Conservation (phyloP, 306 rosid genomes). For the Potentilla sterilis region DNA sequence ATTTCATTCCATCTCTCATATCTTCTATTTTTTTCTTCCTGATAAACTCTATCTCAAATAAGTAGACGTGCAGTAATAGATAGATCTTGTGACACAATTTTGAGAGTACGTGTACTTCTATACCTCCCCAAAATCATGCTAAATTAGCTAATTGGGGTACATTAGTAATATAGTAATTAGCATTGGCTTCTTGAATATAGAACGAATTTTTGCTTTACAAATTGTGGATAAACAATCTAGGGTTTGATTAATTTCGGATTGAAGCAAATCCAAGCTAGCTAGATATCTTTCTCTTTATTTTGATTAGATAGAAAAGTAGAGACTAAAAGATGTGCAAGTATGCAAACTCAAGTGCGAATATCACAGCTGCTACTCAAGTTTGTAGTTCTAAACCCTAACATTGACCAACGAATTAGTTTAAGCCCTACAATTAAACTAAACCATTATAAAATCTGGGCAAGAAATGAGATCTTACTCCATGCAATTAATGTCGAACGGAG, state of each 20-base stretch:
- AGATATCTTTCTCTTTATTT: too few relatives aligned
- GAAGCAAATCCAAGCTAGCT: neutral
- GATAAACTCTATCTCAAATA: too few relatives aligned
- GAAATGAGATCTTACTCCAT: neutral
- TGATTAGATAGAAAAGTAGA: too few relatives aligned
- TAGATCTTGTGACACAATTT: neutral
- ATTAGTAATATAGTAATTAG: too few relatives aligned
- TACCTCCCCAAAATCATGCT: neutral
- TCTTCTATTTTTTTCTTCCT: too few relatives aligned
- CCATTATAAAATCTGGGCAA: neutral
- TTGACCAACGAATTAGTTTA: neutral
- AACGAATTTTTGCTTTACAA: too few relatives aligned
- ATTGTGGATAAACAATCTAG: neutral
- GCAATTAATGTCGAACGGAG: neutral
- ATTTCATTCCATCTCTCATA: too few relatives aligned
- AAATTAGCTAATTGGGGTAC: too few relatives aligned
- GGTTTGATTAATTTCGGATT: too few relatives aligned
- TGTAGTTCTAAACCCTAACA: neutral
- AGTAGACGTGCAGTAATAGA: too few relatives aligned
- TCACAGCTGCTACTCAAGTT: neutral
- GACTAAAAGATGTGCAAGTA: too few relatives aligned
- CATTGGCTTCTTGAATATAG: neutral
- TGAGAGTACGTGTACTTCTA: neutral
- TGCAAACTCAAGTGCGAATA: neutral
- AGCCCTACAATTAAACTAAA: neutral